These are phyloP conservation scores for Botrytis squamosa DNA, from an alignment of 2,329 filamentous ascomycete genomes.

Conservation along the genomic window DNA sequence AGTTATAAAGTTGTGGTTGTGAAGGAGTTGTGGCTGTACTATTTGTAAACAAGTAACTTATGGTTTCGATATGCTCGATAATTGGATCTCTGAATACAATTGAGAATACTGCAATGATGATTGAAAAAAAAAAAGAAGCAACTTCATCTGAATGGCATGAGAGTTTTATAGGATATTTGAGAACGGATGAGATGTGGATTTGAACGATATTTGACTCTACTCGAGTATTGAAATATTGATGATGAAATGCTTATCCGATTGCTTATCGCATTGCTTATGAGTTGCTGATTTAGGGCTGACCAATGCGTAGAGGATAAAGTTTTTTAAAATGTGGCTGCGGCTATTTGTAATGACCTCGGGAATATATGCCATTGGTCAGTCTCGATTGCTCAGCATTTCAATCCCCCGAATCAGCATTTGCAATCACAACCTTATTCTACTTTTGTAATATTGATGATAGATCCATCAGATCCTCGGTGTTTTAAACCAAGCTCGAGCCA, in stretches of 20 bases:
- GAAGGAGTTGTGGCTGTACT: slow-evolving; percentile 20
- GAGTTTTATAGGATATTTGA: slow-evolving; percentile 5
- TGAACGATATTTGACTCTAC: neutral
- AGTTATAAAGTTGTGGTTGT: slow-evolving; percentile 27
- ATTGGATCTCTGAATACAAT: slow-evolving; percentile 33
- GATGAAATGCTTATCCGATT: slow-evolving; percentile 21
- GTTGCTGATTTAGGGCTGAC: slow-evolving; percentile 12
- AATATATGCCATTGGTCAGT: neutral
- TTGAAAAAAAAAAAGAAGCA: slow-evolving; percentile 34
- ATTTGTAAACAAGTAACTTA: slow-evolving; percentile 26
- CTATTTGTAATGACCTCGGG: neutral
- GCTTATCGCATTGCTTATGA: slow-evolving; percentile 22
- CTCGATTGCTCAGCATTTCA: neutral
- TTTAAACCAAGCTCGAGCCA: no score
- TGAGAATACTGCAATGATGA: slow-evolving; percentile 34
- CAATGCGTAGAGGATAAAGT: neutral
- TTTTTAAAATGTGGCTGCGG: neutral
- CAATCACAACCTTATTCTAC: slow-evolving; percentile 6
- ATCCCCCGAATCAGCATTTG: neutral
- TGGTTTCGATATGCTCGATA: slow-evolving; percentile 23
- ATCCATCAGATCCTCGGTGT: no score
- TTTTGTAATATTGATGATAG: neutral
- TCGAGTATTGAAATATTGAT: slow-evolving; percentile 4
- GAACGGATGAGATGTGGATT: neutral
- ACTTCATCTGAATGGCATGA: slow-evolving; percentile 31